phyloP scores from a whole-genome alignment of 2,329 filamentous ascomycete species.

The Verticillium albo-atrum region DNA sequence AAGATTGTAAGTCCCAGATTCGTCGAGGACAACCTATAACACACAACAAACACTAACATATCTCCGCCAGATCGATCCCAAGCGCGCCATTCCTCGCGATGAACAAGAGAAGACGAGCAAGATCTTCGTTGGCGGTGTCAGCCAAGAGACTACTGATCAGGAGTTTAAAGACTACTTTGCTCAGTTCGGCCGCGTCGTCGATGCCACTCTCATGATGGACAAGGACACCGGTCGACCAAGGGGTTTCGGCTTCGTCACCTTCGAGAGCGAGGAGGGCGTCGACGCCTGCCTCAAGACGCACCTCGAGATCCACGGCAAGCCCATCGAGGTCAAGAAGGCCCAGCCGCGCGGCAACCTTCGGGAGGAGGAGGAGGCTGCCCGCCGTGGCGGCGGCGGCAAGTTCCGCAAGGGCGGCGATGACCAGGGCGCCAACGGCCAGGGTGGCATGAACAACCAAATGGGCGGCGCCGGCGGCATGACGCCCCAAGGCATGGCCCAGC shows the following conservation, averaged over 20 bases:
- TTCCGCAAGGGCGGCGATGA: slow-evolving; percentile 53
- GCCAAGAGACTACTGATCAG: slow-evolving; percentile 92
- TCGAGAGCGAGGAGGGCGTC: slow-evolving; percentile 92
- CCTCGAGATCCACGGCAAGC: slow-evolving; percentile 90
- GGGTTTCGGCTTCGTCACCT: slow-evolving; percentile 97
- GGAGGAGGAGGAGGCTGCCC: slow-evolving; percentile 75
- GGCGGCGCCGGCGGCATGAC: slow-evolving; percentile 67
- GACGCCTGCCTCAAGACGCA: slow-evolving; percentile 82
- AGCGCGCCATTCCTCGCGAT: slow-evolving; percentile 92
- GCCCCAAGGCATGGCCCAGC: slow-evolving; percentile 95
- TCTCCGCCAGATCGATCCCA: slow-evolving; percentile 84
- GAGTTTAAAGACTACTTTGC: slow-evolving; percentile 97
- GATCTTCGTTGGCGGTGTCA: slow-evolving; percentile 97
- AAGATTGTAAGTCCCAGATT: slow-evolving; percentile 73
- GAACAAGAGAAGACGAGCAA: slow-evolving; percentile 98
- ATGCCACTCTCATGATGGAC: slow-evolving; percentile 99
- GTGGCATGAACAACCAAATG: slow-evolving; percentile 32
- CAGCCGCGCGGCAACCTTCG: slow-evolving; percentile 92
- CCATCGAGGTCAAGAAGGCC: slow-evolving; percentile 97
- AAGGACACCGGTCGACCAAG: slow-evolving; percentile 97
- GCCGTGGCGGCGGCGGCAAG: slow-evolving; percentile 50
- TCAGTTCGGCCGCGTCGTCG: slow-evolving; percentile 91
- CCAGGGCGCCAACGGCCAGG: slow-evolving; percentile 24
- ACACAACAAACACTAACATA: slow-evolving; percentile 14
- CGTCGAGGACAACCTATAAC: background rate